Evolutionary conservation across 495 filamentous ascomycete genomes (phyloP).

Genomic region (Neurospora sp.): DNA sequence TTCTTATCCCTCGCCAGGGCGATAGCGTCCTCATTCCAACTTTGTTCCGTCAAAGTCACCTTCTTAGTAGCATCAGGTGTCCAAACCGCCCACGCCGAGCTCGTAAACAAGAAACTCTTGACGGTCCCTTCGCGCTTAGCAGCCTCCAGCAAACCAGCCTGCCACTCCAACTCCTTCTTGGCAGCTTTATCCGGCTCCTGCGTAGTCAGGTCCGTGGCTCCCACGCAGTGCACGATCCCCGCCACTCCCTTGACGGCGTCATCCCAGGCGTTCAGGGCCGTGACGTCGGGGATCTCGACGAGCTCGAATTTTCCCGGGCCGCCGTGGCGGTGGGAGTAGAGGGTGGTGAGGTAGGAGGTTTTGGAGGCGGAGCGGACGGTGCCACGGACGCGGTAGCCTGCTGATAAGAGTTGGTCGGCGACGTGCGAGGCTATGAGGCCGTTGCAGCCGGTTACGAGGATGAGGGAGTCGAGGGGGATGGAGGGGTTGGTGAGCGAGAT

Average conservation of each 20-base stretch:
- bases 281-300: constrained; percentile 18
- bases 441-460: constrained; percentile 47
- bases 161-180: constrained; percentile 18
- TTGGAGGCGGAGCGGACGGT: constrained; percentile 29
- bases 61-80: constrained; percentile 17
- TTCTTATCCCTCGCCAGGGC: constrained; percentile 11
- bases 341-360: constrained; percentile 5
- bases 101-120: constrained; percentile 20
- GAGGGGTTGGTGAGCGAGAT: constrained; percentile 3
- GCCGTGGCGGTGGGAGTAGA: constrained; percentile 18
- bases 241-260: constrained; percentile 14
- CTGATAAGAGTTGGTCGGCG: constrained; percentile 35
- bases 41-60: constrained; percentile 13
- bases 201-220: constrained; percentile 7
- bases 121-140: constrained; percentile 12
- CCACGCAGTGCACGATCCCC: constrained; percentile 18
- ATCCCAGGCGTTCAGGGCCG: constrained; percentile 7
- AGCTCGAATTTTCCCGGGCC: constrained; percentile 12
- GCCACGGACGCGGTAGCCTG: constrained; percentile 43
- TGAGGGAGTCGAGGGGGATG: constrained; percentile 15
- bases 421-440: constrained; percentile 47
- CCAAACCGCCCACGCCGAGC: constrained; percentile 24
- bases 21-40: constrained; percentile 23
- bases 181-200: constrained; percentile 16
- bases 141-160: constrained; percentile 17